A percentile compares a stretch with the other conserved stretches of the same genome.
phyloP scores from a whole-genome alignment of 208 protist species.

The Crithidia bombi region DNA sequence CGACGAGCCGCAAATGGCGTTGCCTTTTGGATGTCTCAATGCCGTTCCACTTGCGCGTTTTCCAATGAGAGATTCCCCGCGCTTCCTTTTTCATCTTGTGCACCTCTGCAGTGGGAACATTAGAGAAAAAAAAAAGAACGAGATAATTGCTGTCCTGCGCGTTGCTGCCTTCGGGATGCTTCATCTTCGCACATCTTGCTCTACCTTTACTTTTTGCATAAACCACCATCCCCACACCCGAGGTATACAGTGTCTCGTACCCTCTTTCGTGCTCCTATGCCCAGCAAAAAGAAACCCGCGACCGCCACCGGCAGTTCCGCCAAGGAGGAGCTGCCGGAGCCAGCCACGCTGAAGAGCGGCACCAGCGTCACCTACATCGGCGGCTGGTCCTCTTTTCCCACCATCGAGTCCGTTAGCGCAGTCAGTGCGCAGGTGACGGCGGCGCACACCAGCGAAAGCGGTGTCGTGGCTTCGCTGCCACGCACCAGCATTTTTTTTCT shows the following conservation, averaged over 20 bases:
- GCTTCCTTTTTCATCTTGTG: too few species aligned
- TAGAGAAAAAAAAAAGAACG: too few species aligned
- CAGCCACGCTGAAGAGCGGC: slow-evolving; percentile 59
- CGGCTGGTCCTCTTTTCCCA: slow-evolving; percentile 69
- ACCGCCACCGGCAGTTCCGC: slow-evolving; percentile 39
- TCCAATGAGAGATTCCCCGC: too few species aligned
- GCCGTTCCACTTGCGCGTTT: too few species aligned
- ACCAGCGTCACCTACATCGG: slow-evolving; percentile 73
- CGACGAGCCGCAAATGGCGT: too few species aligned
- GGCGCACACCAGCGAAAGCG: slow-evolving; percentile 55
- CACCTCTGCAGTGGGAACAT: too few species aligned
- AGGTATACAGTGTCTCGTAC: neutral
- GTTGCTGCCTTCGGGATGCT: too few species aligned
- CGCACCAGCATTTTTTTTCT: slow-evolving; percentile 73
- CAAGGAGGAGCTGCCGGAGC: slow-evolving; percentile 78
- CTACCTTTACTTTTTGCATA: slow-evolving; percentile 18
- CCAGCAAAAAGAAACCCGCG: slow-evolving; percentile 38
- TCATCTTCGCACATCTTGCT: neutral
- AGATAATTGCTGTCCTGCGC: too few species aligned
- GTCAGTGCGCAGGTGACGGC: slow-evolving; percentile 52
- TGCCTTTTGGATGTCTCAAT: too few species aligned
- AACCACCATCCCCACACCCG: neutral
- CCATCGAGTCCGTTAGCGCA: slow-evolving; percentile 56
- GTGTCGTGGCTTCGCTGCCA: slow-evolving; percentile 51
- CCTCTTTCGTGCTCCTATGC: slow-evolving; percentile 15